Evolutionary conservation across 148 eudicot species (phyloP), one percentile per base, ranked within the genome.

Genomic region (Nyssa sinensis): DNA sequence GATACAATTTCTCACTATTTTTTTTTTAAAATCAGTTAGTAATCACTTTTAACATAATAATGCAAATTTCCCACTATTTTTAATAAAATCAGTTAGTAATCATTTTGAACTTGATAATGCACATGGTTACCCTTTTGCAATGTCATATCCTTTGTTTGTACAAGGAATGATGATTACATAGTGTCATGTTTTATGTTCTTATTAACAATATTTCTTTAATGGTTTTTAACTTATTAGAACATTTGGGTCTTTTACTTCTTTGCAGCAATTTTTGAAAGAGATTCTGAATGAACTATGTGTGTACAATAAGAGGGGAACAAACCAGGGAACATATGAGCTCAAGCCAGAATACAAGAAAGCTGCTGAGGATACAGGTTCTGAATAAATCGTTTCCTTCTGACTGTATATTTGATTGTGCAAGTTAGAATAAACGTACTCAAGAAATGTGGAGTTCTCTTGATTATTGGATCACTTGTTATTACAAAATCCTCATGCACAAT

Each of bases 221-320:
- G 31, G 25, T 3, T 71, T n/a, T 70, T 34, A 10, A 39, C 67
- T 62, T 27, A 67, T 39, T 34, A 13, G 11, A 44, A 51, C 7
- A 5, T 21, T 64, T 64, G 53, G 6, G 2, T 1, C 14, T 23
- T 31, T 2, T 66, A 30, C 71, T 59, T 25, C 29, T 61, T 28
- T 73, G 72, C 97, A 94, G 97, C 98, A 94, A 94, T 92, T 94
- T 76, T 81, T 94, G 86, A 94, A 94, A 77, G 98, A 94, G 81
- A 94, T 92, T 75, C 79, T 94, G 76, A 94, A 86, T 67, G 97
- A 92, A 83, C 93, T 94, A 55, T 94, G 98, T 53, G 89, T 88
- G 69, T 95, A 95, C 94, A 94, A 94, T 82, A 94, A 94, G 83
- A 88, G 98, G 73, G 98, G 97, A 77, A 69, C 96, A 63, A 90